Evolutionary conservation across 225 moss, liverwort and hornwort genomes (phyloP), one percentile per base, ranked within the genome.

Genomic region (Marchantia polymorpha): DNA sequence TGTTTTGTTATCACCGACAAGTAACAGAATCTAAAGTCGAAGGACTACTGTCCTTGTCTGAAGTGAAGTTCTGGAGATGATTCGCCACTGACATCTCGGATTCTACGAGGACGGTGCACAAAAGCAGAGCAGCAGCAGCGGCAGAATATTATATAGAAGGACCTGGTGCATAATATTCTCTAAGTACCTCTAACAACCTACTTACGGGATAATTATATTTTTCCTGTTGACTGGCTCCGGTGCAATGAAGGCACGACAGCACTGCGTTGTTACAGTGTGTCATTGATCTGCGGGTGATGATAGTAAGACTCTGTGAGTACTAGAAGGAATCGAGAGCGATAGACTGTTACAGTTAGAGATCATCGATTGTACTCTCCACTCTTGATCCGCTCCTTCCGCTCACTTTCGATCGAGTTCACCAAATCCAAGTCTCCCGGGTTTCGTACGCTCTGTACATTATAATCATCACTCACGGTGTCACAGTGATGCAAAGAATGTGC

Each of bases 321-420:
- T 64, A 25, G 1, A 25, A 12, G 15, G 29, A 26, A 64, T 27
- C 25, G 64, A 27, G 63, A 25, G 26, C 23, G 63, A 64, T 2
- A 23, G 64, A 64, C 64, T 25, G 64, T 64, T 64, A 64, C 64
- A 64, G 64, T 64, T 7, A 27, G 26, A 64, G 64, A 64, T 64
- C 10, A 64, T 64, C 63, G 23, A 63, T 63, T 6, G 64, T 27
- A 64, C 26, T 59, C 20, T n/a, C 63, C 64, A 64, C 6, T 64
- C 63, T n/a, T n/a, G 5, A 25, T 8, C 13, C 16, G 64, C 29
- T 23, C 60, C 22, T 61, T 61, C 64, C 26, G 64, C 64, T 64
- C 64, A 26, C 4, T 27, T 27, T 64, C 64, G 26, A 27, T 64
- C 60, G 4, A 19, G 60, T 64, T 23, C 64, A 64, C 26, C 64